Evolutionary conservation across 1,284 basidiomycete genomes (phyloP), one percentile per base, ranked within the genome.

Genomic region (Sanghuangporus weigelae): DNA sequence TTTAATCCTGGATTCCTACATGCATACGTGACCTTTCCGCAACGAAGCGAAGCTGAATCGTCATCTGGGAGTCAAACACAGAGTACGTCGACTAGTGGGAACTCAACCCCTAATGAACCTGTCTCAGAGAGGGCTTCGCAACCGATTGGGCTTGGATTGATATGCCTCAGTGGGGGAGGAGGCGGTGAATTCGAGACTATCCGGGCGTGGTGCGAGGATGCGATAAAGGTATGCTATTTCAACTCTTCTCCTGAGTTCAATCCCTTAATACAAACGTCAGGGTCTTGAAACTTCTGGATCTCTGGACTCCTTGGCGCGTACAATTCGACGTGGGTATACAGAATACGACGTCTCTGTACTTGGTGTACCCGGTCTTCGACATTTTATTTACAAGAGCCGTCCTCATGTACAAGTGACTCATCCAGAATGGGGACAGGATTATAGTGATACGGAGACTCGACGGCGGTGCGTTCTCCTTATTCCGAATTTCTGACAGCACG

Each of bases 1-100:
- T 98, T 94, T 78, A 96, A 98, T 69, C 81, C 94, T 0, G 92
- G 91, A 0, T 98, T 98, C 74, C 87, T 97, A 19, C 95, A 99
- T 74, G 92, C 93, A 16, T 98, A 96, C 71, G 85, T 98, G 60
- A 87, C 87, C 42, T 96, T 92, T 73, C 73, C 89, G 21, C 73
- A 77, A 53, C 54, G 58, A 26, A 53, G 49, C 51, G 59, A 59
- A 35, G 11, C 55, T 12, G 21, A 16, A 26, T 4, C n/a, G 8
- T 19, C 36, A 6, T n/a, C 14, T 3, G 12, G 42, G 12, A 5
- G 12, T 23, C 19, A 39, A 59, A 11, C 21, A 12, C 44, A 40
- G 39, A 14, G 16, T 14, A 39, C 40, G 49, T 38, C 61, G 16
- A 16, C 16, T n/a, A 46, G 66, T 59, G 48, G 23, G 38, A 54